Evolutionary conservation across 2,329 filamentous ascomycete genomes (phyloP), one percentile per base, ranked within the genome.

Genomic region (Bisporella sp.): DNA sequence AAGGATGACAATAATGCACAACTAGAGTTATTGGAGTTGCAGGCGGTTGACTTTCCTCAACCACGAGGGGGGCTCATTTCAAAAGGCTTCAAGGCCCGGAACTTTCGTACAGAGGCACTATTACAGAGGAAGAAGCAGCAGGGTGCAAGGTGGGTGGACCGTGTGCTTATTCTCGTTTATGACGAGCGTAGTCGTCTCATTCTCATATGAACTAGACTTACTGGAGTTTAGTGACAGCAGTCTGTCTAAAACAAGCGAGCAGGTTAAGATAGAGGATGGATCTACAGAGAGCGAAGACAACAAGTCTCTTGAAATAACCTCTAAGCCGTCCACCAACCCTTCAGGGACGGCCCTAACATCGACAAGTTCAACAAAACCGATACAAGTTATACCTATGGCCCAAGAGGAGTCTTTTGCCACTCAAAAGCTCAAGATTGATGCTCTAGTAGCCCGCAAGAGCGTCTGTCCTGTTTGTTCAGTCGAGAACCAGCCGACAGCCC

Each of bases 401-500:
- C 8, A 8, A n/a, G 35, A 37, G 35, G 35, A 8, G n/a, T 37
- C 8, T n/a, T 8, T 37, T 8, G 8, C 35, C n/a, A 37, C 35
- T 8, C n/a, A 8, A 9, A 37, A 4, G 35, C 8, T 37, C 35
- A 37, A 37, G 35, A n/a, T 2, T 9, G n/a, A 8, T n/a, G 35
- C 35, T 9, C 35, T n/a, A 8, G n/a, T n/a, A n/a, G 8, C n/a
- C 35, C 8, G 4, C 35, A n/a, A 37, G n/a, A 8, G n/a, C 35
- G 87, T 87, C 5, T 64, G 61, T 61, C 69, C 75, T 1, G 71
- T 86, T 49, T 95, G 89, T 66, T 89, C 87, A 0, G 78, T 85
- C 46, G 69, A 71, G 46, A 91, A 89, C 62, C 69, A 74, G 5
- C 45, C 62, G 0, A 60, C 63, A 6, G 70, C 78, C 6, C 66